Evolutionary conservation across 768 basidiomycete species (phyloP), one percentile per base, ranked within the genome.

Genomic region (Trametes cubensis): DNA sequence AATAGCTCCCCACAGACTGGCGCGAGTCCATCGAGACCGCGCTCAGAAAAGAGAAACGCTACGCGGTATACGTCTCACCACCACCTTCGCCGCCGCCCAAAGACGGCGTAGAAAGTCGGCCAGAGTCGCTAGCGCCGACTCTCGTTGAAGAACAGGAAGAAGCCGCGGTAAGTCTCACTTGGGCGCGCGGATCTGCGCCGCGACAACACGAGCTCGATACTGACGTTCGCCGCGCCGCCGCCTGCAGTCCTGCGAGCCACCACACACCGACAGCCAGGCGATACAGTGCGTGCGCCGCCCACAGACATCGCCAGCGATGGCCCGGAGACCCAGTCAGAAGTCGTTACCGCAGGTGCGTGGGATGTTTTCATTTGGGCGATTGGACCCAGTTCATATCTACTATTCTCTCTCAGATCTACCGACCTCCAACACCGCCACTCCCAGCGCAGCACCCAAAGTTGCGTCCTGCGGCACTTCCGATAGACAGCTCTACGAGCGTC

Each of bases 371-470:
- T 61, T 28, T 47, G 55, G 30, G 18, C 38, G 34, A 34, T 34
- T 45, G n/a, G 62, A 51, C 56, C 53, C n/a, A 23, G 54, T 55
- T 57, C 54, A 58, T 62, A 53, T 61, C 55, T 48, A 56, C 40
- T 41, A 25, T 50, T 44, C 50, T 17, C 5, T 34, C 38, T 7
- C 51, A 74, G 73, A 55, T 50, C 42, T 75, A 72, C 64, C 71
- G 74, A 23, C 74, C 74, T 30, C 74, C 74, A 15, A 75, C 74
- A 17, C 74, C 74, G 47, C 74, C 74, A 20, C 57, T 70, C 3
- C 69, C 64, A 25, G 69, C 66, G n/a, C 52, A 60, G 25, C 61
- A 64, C 44, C 55, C 64, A 55, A 55, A 56, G 49, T 55, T 53
- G 55, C 51, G 64, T 20, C n/a, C 61, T 20, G 55, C 48, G 14